A percentile compares a stretch with the other conserved stretches of the same genome.
Evolutionary conservation across 257 asterid genomes (phyloP).

Genomic region (Cordia subcordata): DNA sequence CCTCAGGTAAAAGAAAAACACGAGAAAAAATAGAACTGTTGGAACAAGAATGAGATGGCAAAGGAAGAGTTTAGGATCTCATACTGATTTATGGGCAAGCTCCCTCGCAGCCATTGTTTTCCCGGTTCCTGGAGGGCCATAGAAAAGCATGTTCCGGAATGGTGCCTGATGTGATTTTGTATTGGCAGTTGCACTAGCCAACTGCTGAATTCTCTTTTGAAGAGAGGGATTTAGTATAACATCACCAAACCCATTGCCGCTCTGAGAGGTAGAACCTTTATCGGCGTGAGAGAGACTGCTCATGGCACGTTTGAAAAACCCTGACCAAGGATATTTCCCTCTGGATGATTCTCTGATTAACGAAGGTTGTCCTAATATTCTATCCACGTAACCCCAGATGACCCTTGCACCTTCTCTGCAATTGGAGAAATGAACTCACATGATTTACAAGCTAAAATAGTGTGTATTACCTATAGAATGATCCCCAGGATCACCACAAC

Average conservation of each 20-base stretch:
- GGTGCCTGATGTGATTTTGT: constrained; percentile 93
- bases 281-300: constrained; percentile 36
- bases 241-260: constrained; percentile 71
- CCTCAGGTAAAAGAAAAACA: not conserved
- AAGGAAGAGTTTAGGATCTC: constrained; percentile 15
- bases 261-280: constrained; percentile 33
- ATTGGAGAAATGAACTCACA: constrained; percentile 14
- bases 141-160: constrained; percentile 87
- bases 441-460: constrained; percentile 1
- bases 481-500: too few species aligned
- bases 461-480: not conserved
- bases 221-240: constrained; percentile 85
- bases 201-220: constrained; percentile 67
- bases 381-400: constrained; percentile 91
- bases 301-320: constrained; percentile 55
- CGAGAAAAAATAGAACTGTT: not conserved
- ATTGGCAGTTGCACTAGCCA: constrained; percentile 80
- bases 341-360: constrained; percentile 92
- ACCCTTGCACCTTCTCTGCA: constrained; percentile 96
- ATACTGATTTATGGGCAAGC: constrained; percentile 91
- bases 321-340: constrained; percentile 96
- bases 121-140: constrained; percentile 99
- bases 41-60: not conserved
- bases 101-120: constrained; percentile 99
- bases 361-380: constrained; percentile 96